Conservation (phyloP, 352 stramenopile species). For the Pythium vanterpoolii region DNA sequence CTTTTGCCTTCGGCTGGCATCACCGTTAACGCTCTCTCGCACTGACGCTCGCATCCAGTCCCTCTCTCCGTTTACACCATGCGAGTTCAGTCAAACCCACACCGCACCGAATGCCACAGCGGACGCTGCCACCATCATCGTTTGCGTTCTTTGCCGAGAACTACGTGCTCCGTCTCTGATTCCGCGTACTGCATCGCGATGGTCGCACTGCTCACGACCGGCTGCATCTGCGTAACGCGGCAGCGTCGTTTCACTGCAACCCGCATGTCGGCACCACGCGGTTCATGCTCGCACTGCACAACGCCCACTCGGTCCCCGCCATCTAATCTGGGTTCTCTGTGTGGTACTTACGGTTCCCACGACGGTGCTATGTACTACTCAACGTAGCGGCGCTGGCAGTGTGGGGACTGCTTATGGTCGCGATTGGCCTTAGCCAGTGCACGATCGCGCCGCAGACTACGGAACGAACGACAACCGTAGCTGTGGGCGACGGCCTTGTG, state of each 20-base stretch:
- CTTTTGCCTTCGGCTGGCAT: neutral
- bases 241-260: conserved; percentile 15
- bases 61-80: neutral
- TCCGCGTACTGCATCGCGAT: conserved; percentile 13
- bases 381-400: neutral
- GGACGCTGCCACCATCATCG: conserved; percentile 1
- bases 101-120: neutral
- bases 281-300: neutral
- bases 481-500: neutral
- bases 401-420: conserved; percentile 1
- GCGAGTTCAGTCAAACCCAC: neutral
- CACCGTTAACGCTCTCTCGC: too few species aligned
- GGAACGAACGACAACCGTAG: neutral
- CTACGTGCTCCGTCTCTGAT: conserved; percentile 3
- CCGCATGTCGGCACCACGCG: neutral
- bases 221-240: neutral
- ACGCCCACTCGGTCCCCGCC: neutral
- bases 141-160: conserved; percentile 18
- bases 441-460: neutral
- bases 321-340: conserved; percentile 6
- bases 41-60: neutral
- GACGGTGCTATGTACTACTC: conserved; percentile 7
- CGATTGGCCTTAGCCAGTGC: conserved; percentile 9
- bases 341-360: conserved; percentile 3
- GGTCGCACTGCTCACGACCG: conserved; percentile 1